Evolutionary conservation across 2,329 filamentous ascomycete genomes (phyloP), one percentile per base, ranked within the genome.

Genomic region (Metarhizium anisopliae): DNA sequence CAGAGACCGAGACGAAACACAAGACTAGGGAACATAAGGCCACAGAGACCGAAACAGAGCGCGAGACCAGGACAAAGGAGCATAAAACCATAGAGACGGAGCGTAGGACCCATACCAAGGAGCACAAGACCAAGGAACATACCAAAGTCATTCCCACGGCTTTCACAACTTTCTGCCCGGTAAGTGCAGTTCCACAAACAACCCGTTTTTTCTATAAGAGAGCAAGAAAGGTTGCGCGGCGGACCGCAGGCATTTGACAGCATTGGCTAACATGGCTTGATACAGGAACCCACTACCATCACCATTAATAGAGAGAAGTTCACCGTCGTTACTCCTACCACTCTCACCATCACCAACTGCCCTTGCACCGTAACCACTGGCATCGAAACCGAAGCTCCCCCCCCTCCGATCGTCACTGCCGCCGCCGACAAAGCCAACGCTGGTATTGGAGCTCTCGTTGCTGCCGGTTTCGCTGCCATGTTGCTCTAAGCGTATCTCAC

Each of bases 331-430:
- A 59, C 66, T 59, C 66, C 69, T 32, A 74, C 71, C 38, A 74
- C 70, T 47, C 53, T 78, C 56, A 77, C 75, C 59, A 67, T 78
- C 60, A 75, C 72, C 54, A 74, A 77, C 68, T 78, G 76, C 61
- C 75, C 75, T 54, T 77, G 75, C 63, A 75, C 73, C 40, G 59
- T 45, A 13, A 14, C 52, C n/a, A 25, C 25, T 4, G 1, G 25
- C 4, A 1, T 25, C 25, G 25, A 25, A 25, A 25, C 25, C 25
- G 25, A 25, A 25, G 25, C 50, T 51, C 30, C 25, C 30, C 1
- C 56, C 32, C 25, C 47, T 47, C 53, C 54, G 36, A 60, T 66
- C 50, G 62, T 73, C 25, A 69, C 68, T 42, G 73, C 67, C 43
- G 74, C 66, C 25, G 74, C 70, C 50, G 67, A 64, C 56, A 72